Evolutionary conservation across 176 grass and related monocot species (phyloP), one percentile per base, ranked within the genome.

Genomic region (Zea mays): DNA sequence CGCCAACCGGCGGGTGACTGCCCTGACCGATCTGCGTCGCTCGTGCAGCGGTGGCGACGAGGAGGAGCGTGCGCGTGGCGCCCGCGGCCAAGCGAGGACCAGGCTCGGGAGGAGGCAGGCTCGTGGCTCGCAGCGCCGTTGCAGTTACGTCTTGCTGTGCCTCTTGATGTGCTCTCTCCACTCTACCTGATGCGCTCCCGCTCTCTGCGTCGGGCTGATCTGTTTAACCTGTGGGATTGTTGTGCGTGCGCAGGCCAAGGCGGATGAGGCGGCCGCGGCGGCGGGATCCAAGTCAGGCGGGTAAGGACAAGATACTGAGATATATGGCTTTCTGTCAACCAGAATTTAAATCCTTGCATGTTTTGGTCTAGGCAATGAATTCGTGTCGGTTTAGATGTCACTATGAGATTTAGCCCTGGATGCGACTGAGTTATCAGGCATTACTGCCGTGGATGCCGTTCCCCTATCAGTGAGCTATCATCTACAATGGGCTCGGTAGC

Each of bases 161-260:
- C 40, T 76, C 34, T 12, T 34, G 59, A 34, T 62, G 0, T 6
- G 59, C 21, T 35, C 58, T 34, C 21, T 2, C 58, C 19, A 7
- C 55, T 19, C 11, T 19, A 37, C 13, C 27, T 60, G 12, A 12
- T 15, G 2, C 5, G 14, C 27, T 8, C 7, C 3, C 15, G 16
- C 47, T n/a, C 63, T n/a, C 20, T 17, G 5, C 17, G 8, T 14
- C 5, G 46, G 63, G 12, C 72, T 67, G 73, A 70, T 43, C 41
- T 56, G 45, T 71, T 45, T 62, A 2, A 7, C 54, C 2, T 16
- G 55, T 14, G 41, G 3, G 41, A 14, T 4, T 14, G 47, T n/a
- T 72, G 40, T 79, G 81, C 35, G 17, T 73, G 65, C 57, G 73
- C 85, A 87, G 85, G 85, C 42, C 14, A 81, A 85, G 82, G 62